A percentile compares a stretch with the other conserved stretches of the same genome.
Evolutionary conservation across 176 grass and related monocot genomes (phyloP).

Genomic region (Elaeis guineensis): DNA sequence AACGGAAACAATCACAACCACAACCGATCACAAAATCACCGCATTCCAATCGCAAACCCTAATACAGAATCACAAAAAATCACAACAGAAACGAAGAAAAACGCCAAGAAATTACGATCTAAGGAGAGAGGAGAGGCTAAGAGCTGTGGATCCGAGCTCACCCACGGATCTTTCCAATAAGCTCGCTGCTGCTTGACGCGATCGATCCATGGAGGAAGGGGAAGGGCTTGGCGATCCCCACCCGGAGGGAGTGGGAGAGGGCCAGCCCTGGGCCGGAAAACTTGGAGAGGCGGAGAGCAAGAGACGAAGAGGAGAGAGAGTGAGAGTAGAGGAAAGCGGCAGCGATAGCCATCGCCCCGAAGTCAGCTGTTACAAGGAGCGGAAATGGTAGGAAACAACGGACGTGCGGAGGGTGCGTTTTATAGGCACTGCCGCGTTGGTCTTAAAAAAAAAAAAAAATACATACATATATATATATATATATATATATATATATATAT

Average conservation of each 20-base stretch:
- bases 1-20: no score
- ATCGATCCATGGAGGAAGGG: conserved; percentile 4
- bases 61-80: background rate
- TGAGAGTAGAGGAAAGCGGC: background rate
- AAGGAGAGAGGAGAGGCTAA: background rate
- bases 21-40: background rate
- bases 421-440: no score
- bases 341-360: background rate
- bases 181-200: background rate
- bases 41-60: background rate
- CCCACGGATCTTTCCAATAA: background rate
- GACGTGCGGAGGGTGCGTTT: no score
- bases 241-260: background rate
- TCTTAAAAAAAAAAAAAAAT: no score
- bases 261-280: background rate
- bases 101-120: no score
- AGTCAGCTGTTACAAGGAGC: no score
- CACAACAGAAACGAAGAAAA: background rate
- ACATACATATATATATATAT: no score
- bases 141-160: background rate
- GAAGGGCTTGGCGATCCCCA: background rate
- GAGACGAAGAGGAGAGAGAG: background rate
- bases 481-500: no score
- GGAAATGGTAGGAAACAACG: no score
- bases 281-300: background rate